phyloP scores from a whole-genome alignment of 163 green algal species.

The Scenedesmus sp. region DNA sequence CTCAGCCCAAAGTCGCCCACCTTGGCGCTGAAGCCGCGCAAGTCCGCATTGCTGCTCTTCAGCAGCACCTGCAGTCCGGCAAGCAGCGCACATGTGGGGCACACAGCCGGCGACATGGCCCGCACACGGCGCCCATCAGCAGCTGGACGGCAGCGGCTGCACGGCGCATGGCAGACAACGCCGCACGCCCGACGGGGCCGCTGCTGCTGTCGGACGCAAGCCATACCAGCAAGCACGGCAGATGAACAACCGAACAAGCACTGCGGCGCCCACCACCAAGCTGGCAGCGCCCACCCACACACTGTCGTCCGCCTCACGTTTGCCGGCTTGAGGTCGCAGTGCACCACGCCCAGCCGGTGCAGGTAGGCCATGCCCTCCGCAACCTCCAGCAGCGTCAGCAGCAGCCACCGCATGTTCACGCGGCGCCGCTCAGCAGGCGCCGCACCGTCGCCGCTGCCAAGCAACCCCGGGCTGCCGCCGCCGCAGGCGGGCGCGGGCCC shows the following conservation, averaged over 20 bases:
- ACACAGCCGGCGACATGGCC: too few relatives aligned
- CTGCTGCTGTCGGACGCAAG: too few relatives aligned
- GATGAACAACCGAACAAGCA: too few relatives aligned
- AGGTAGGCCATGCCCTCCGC: conserved; percentile 71
- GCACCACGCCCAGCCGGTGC: conserved; percentile 74
- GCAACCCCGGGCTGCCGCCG: not conserved
- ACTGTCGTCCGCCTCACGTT: conserved; percentile 46
- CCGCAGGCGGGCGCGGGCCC: not conserved
- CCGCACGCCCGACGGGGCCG: too few relatives aligned
- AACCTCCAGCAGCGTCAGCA: conserved; percentile 76
- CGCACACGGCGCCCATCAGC: not conserved
- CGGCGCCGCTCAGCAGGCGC: not conserved
- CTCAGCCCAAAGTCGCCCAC: conserved; percentile 71
- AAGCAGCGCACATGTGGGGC: too few relatives aligned
- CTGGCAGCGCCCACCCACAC: too few relatives aligned
- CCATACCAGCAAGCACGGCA: too few relatives aligned
- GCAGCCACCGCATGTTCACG: conserved; percentile 69
- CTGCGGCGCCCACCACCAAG: too few relatives aligned
- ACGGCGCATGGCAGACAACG: too few relatives aligned
- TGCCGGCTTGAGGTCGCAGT: conserved; percentile 73
- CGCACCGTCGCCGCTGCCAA: not conserved
- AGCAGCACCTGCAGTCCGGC: conserved; percentile 66
- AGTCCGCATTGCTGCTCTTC: conserved; percentile 65
- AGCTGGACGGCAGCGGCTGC: too few relatives aligned
- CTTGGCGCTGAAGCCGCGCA: conserved; percentile 72